Evolutionary conservation across 495 filamentous ascomycete species (phyloP).

Genomic region (Podospora conica): DNA sequence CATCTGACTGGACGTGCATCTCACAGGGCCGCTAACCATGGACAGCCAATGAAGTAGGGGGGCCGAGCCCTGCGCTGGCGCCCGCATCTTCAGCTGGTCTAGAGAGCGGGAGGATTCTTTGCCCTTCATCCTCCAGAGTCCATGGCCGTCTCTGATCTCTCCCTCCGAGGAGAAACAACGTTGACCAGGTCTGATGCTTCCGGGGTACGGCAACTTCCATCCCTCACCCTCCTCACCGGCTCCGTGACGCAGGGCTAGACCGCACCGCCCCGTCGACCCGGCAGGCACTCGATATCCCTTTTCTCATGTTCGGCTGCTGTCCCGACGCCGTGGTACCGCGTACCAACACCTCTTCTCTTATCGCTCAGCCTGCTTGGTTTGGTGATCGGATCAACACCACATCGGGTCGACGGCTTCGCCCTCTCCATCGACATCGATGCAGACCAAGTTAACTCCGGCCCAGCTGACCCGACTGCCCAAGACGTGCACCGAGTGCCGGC

Average conservation of each 20-base stretch:
- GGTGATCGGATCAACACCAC: background rate
- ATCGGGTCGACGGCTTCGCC: background rate
- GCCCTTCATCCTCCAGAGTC: background rate
- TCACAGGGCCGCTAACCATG: background rate
- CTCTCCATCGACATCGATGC: background rate
- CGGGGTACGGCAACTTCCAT: background rate
- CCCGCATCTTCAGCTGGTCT: background rate
- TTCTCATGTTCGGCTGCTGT: background rate
- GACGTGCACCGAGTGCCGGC: constrained; percentile 15
- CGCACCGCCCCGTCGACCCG: no score
- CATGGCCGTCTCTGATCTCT: background rate
- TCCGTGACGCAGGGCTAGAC: background rate
- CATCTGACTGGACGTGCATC: background rate
- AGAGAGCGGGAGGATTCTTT: background rate
- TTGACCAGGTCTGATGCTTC: background rate
- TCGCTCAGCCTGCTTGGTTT: background rate
- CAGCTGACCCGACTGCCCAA: constrained; percentile 6
- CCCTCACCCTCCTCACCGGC: background rate
- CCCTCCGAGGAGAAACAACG: background rate
- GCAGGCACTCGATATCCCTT: background rate
- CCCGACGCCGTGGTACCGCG: background rate
- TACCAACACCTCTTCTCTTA: background rate
- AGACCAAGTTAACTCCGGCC: background rate
- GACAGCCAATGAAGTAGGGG: background rate
- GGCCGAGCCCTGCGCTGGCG: background rate